Base-by-base conservation (phyloP, 2,329 filamentous ascomycete species). In the Fusarium pseudograminearum region DNA sequence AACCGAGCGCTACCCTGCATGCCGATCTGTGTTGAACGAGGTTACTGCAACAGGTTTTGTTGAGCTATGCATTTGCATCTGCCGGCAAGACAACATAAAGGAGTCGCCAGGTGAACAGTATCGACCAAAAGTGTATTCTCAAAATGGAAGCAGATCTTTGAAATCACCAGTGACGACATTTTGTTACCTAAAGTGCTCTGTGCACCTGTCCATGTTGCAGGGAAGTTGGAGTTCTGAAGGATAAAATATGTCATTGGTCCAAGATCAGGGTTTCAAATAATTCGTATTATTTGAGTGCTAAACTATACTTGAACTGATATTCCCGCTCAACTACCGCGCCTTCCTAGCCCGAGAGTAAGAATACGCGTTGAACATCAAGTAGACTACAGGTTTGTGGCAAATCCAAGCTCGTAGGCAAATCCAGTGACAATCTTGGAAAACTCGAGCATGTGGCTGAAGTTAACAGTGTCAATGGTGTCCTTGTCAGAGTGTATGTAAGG, bases 401-500 rank as follows among this genome's bases (percentile, higher is more conserved):
- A 92, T 4, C 91, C 80, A 34, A 85, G 73, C 77, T 86, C 84
- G 54, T 84, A 85, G 4, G 78, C 78, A 63, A 83, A 84, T 1
- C 82, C 83, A 20, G 83, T 74, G 8, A 82, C 84, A 73, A 85
- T 75, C 75, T 81, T 81, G 30, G 87, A 87, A 75, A 91, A 89
- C 79, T 91, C 86, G 15, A 89, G 79, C 82, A 90, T 89, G 77
- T 91, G 89, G 70, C 87, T 83, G 75, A 90, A 90, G 74, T 84
- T 89, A 61, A 94, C 80, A 69, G 88, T 89, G 76, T 91, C 85
- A 69, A 94, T 88, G 74, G 87, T 88, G 76, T 94, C 92, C 63
- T 90, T 86, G 1, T 89, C 90, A 1, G 88, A 89, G 80, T 94
- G 92, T 68, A 94, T 94, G 78, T 90, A 88, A 73, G 89, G 88